phyloP scores from a whole-genome alignment of 1,139 yeast species.

The Candida buenavistaensis region DNA sequence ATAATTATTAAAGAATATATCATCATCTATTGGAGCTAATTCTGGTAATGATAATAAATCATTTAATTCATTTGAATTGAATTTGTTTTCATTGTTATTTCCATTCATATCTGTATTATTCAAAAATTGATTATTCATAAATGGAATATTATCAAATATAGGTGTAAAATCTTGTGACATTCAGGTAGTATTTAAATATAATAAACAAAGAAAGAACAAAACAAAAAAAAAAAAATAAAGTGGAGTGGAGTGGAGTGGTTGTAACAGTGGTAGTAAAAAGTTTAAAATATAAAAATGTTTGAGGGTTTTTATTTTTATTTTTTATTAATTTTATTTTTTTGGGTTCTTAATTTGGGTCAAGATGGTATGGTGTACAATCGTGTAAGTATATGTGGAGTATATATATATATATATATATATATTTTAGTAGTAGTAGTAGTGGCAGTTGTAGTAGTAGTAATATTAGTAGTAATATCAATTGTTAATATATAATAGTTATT shows the following conservation, averaged over 20 bases:
- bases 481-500: too few species aligned
- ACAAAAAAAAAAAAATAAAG: too few species aligned
- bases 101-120: slow-evolving; percentile 2
- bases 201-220: not conserved
- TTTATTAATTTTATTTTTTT: too few species aligned
- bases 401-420: too few species aligned
- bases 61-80: slow-evolving; percentile 1
- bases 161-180: slow-evolving; percentile 17
- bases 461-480: too few species aligned
- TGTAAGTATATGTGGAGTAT: too few species aligned
- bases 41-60: slow-evolving; percentile 13
- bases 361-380: too few species aligned
- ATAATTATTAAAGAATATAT: slow-evolving; percentile 20
- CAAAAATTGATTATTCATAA: slow-evolving; percentile 5
- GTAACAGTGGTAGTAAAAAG: not conserved
- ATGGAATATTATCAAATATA: slow-evolving; percentile 11
- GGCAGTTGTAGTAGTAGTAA: not conserved
- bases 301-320: too few species aligned
- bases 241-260: not conserved
- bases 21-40: slow-evolving; percentile 23
- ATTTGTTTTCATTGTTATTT: slow-evolving; percentile 1
- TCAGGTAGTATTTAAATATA: not conserved
- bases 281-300: too few species aligned
- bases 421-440: not conserved
- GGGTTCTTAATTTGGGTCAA: too few species aligned